Evolutionary conservation across 805 yeast species (phyloP), one percentile per base, ranked within the genome.

Genomic region (Pichia rugopelliculosa): DNA sequence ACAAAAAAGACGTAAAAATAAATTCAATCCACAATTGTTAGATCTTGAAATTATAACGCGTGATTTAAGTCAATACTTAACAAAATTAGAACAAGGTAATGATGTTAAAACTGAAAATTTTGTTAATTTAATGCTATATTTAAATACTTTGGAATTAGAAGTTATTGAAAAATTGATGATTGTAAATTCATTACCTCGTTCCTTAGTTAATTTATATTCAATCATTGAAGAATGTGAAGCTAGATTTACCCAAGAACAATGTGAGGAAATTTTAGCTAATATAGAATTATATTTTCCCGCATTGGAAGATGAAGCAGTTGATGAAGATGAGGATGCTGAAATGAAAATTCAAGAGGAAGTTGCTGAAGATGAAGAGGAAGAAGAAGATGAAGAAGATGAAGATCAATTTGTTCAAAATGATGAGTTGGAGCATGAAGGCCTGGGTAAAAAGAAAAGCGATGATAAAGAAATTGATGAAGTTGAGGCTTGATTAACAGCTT

Each of bases 201-300:
- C 87, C 6, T 68, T 87, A 72, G 96, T 90, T 12, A 82, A 79
- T 34, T 70, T 91, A 44, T 88, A 80, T 61, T 74, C 93, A 0
- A 68, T 91, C 25, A 80, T 91, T 1, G 99, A 91, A 60, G 98
- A 93, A 60, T 91, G 96, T 64, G 99, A 91, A 56, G 80, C 79
- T 52, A 72, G 99, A 56, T 84, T 89, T 57, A 67, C 69, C n/a
- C 87, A 85, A 50, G 84, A 77, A 1, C 74, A 81, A 50, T 73
- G 86, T 42, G 76, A 79, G 41, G 68, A 70, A 4, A 75, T 91
- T 2, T 53, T 91, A 26, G 75, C 68, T 6, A 72, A 80, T 44
- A 71, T 87, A 18, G 58, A 66, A n/a, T 71, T 71, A 36, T 68
- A 75, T 47, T 77, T 79, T 60, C 87, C 85, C 2, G 58, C 69